Base-by-base conservation (phyloP, 2,329 filamentous ascomycete genomes). In the Aspergillus nomiae region DNA sequence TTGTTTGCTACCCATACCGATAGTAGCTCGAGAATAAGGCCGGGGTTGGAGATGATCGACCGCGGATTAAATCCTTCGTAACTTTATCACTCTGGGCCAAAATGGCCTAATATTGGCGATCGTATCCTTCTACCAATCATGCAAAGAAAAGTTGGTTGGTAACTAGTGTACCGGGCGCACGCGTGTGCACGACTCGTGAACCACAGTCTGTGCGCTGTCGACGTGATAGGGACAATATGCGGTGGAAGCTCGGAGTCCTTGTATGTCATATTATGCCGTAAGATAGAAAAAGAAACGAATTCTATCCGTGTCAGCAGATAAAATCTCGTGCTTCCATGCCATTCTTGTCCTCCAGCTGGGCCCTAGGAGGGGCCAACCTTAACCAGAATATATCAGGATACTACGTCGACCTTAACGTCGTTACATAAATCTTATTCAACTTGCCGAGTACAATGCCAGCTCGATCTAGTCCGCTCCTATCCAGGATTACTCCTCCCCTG, bases 401-500 rank as follows among this genome's bases (percentile, higher is more conserved):
- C 24, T 2, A 30, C 7, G 14, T 3, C 46, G 9, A 6, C 16
- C 24, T 50, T 19, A 14, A 30, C 26, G 7, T 19, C 14, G 6
- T 30, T 9, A 26, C 14, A 26, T n/a, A 19, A 16, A 3, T 50
- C 26, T 12, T 30, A 21, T 12, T 34, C 41, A 51, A 12, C 60
- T 26, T 45, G 41, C 50, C 50, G 45, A 65, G 48, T 41, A 61
- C 63, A 45, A 57, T 60, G 36, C 19, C 45, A 24, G 53, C 58
- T 9, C 34, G 58, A n/a, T 56, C 63, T n/a, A 26, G 48, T 11
- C 9, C 59, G 1, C 63, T 71, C 11, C 69, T 70, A 10, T 56
- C 64, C 10, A 68, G 69, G 16, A 59, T 73, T 10, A 69, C 72
- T n/a, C 63, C 74, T 48, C 78, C 80, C 4, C 69, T 81, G 38